A percentile compares a stretch with the other conserved stretches of the same genome.
Evolutionary conservation across 2,329 filamentous ascomycete species (phyloP).

Genomic region (Scleromitrula shiraiana): DNA sequence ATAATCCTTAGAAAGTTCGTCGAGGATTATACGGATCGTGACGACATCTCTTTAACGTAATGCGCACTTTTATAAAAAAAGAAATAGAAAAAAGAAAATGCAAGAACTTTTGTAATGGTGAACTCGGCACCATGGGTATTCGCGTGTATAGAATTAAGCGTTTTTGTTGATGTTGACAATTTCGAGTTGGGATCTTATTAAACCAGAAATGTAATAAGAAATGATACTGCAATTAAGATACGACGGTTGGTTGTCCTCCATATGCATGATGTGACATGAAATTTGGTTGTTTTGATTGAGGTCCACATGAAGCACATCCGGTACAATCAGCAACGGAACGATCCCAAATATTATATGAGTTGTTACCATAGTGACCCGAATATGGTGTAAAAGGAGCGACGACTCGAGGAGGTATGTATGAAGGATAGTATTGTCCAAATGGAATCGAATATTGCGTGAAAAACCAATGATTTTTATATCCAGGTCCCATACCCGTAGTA

Average conservation of each 20-base stretch:
- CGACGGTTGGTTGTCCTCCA: conserved; percentile 41
- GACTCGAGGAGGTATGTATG: conserved; percentile 32
- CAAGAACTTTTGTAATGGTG: conserved; percentile 26
- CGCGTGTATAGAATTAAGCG: conserved; percentile 7
- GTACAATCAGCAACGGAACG: conserved; percentile 38
- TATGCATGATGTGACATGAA: conserved; percentile 35
- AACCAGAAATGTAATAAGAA: conserved; percentile 3
- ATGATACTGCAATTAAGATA: conserved; percentile 26
- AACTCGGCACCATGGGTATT: conserved; percentile 22
- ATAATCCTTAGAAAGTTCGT: conserved; percentile 17
- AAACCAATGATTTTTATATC: conserved; percentile 45
- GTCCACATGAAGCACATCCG: conserved; percentile 40
- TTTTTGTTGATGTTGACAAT: not conserved
- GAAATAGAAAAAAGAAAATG: conserved; percentile 13
- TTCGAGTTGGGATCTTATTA: not conserved
- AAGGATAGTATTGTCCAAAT: conserved; percentile 23
- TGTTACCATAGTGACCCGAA: conserved; percentile 33
- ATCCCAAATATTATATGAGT: conserved; percentile 34
- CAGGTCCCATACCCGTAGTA: conserved; percentile 38
- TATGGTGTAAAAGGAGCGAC: conserved; percentile 42
- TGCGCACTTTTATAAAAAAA: conserved; percentile 22
- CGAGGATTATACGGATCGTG: conserved; percentile 12
- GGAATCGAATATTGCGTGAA: conserved; percentile 38
- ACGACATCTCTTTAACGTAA: conserved; percentile 24
- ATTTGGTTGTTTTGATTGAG: conserved; percentile 39